Percentiles rank a stretch among this genome's conserved stretches.
phyloP scores from a whole-genome alignment of 352 stramenopile species.

The Aphanomyces stellatus region DNA sequence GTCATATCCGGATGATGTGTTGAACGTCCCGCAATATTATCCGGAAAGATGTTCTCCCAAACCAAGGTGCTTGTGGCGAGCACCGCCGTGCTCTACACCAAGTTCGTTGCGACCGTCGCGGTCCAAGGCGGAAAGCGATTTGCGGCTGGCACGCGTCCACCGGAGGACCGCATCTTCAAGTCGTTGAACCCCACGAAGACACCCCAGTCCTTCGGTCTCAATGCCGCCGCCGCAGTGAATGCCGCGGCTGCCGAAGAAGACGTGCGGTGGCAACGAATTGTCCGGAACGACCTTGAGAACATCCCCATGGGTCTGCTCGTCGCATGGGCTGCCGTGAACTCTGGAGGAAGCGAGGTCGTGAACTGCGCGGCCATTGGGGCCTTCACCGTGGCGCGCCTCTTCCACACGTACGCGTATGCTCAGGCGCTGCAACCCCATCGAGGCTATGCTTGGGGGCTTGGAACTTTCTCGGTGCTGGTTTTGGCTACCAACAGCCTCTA shows the following conservation, averaged over 20 bases:
- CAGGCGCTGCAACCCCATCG: constrained; percentile 37
- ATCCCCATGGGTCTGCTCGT: constrained; percentile 43
- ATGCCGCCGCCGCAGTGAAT: neutral
- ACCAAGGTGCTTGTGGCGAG: neutral
- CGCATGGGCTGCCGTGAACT: constrained; percentile 34
- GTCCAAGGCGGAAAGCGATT: neutral
- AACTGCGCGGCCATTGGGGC: constrained; percentile 28
- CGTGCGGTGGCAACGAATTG: constrained; percentile 41
- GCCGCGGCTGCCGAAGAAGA: constrained; percentile 22
- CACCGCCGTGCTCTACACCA: neutral
- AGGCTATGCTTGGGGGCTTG: constrained; percentile 1
- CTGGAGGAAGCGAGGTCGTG: constrained; percentile 25
- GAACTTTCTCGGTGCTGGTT: neutral
- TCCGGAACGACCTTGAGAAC: constrained; percentile 53
- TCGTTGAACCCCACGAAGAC: neutral
- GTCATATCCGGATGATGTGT: too few species aligned
- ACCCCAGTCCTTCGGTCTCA: neutral
- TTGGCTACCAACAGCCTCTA: constrained; percentile 1
- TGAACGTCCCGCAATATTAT: too few species aligned
- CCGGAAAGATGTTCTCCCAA: neutral
- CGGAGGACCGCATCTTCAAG: neutral
- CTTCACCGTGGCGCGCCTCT: constrained; percentile 33
- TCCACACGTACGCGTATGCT: constrained; percentile 40
- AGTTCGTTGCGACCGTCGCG: neutral
- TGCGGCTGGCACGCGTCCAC: neutral